Conservation (phyloP, 78 protist species). For the Diacronema lutheri region DNA sequence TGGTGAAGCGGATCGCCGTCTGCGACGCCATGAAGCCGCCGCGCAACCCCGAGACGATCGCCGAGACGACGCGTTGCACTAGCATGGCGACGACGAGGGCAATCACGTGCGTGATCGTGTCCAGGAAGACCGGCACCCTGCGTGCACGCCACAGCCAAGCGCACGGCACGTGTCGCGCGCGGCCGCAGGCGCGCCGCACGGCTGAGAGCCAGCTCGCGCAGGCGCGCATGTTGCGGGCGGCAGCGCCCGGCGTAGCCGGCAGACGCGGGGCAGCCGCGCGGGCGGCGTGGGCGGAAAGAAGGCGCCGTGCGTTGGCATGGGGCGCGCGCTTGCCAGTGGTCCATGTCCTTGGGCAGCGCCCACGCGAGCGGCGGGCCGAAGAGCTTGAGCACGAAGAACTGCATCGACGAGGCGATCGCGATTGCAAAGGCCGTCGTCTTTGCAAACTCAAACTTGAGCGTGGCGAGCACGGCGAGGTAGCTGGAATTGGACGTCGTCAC, state of each 20-base stretch:
- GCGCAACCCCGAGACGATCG: neutral
- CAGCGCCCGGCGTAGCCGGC: no score
- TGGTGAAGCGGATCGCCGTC: neutral
- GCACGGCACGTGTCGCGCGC: no score
- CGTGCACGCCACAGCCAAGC: no score
- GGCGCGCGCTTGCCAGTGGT: neutral
- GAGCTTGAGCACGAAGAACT: neutral
- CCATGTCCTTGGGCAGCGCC: neutral
- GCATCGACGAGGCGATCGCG: neutral
- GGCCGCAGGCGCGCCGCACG: no score
- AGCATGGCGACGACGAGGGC: neutral
- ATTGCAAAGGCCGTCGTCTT: neutral
- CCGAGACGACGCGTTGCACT: neutral
- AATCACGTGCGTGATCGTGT: neutral
- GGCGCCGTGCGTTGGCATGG: no score
- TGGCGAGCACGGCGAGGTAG: conserved; percentile 2
- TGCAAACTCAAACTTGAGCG: neutral
- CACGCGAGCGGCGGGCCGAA: neutral
- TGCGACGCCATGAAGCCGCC: neutral
- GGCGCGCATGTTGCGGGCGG: no score
- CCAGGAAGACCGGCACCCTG: neutral
- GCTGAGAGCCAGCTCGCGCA: no score
- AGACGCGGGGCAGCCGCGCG: no score
- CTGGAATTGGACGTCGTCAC: no score
- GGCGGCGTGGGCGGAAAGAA: no score